Evolutionary conservation across 2,329 filamentous ascomycete species (phyloP), one percentile per base, ranked within the genome.

Genomic region (Cladophialophora immunda): DNA sequence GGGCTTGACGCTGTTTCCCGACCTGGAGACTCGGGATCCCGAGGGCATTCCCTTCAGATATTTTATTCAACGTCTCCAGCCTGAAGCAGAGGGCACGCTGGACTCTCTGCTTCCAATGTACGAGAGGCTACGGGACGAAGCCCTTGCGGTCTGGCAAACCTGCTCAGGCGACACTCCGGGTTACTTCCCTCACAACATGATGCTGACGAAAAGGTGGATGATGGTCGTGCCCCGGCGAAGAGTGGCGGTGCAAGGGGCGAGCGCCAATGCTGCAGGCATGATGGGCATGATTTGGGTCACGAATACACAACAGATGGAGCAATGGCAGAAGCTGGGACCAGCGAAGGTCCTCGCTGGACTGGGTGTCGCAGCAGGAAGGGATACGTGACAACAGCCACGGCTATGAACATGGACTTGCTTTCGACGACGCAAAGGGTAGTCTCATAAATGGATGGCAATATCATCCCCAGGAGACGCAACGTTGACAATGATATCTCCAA

Each of bases 221-320:
- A 47, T 64, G 38, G 55, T 57, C 11, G 45, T 64, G 15, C 62
- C 62, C 8, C 41, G 62, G 25, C 55, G 53, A 15, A 53, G 30
- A 53, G 54, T 30, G 19, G 32, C 41, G 6, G 17, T 58, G 19
- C 34, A 38, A n/a, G 54, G 62, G n/a, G 30, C 45, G n/a, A 64
- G 36, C 22, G 62, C 62, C 17, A 64, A 64, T n/a, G 55, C 53
- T 32, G 62, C 62, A 3, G 62, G 62, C n/a, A 64, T 64, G 62
- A 58, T 64, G 62, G 62, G 62, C 17, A 58, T 57, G 62, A 55
- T 64, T 19, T 64, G 62, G 62, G 9, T 58, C n/a, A 58, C 53
- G 41, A 58, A 41, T 19, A 29, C 54, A 15, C 36, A 58, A 55
- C 62, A 64, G 32, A 13, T 64, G 41, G 54, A 53, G 7, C 32